phyloP scores from a whole-genome alignment of 2,329 filamentous ascomycete genomes.

The Sclerotinia glacialis region DNA sequence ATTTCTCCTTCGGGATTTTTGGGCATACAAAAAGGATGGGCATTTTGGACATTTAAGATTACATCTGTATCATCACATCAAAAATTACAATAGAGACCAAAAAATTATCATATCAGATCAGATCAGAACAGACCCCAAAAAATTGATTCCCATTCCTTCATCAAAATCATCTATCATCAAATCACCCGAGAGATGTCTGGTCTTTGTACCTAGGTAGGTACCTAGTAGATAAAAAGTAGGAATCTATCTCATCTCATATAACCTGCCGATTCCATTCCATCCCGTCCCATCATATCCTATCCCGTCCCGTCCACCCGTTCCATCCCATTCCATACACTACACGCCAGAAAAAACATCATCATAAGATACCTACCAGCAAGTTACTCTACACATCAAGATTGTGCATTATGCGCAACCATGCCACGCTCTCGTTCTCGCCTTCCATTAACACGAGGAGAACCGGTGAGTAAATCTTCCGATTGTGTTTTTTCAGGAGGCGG shows the following conservation, averaged over 20 bases:
- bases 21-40: not conserved
- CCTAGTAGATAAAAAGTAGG: not conserved
- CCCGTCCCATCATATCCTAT: not conserved
- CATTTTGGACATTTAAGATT: not conserved
- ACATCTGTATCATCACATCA: not conserved
- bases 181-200: not conserved
- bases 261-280: not conserved
- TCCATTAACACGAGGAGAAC: not conserved
- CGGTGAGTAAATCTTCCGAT: constrained; percentile 15
- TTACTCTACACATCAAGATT: not conserved
- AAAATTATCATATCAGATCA: not conserved
- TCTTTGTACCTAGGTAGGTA: not conserved
- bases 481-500: constrained; percentile 42
- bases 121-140: not conserved
- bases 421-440: not conserved
- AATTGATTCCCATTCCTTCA: constrained; percentile 12
- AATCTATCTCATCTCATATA: not conserved
- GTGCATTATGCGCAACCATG: not conserved
- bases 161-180: constrained; percentile 17
- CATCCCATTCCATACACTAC: not conserved
- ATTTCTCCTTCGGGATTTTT: not conserved
- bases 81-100: not conserved
- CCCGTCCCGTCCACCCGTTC: not conserved
- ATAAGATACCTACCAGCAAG: not conserved
- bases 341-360: not conserved